A percentile compares a stretch with the other conserved stretches of the same genome.
These are phyloP conservation scores for Thinopyrum elongatum DNA, from an alignment of 176 grass and related monocot species.

Conservation along the genomic window DNA sequence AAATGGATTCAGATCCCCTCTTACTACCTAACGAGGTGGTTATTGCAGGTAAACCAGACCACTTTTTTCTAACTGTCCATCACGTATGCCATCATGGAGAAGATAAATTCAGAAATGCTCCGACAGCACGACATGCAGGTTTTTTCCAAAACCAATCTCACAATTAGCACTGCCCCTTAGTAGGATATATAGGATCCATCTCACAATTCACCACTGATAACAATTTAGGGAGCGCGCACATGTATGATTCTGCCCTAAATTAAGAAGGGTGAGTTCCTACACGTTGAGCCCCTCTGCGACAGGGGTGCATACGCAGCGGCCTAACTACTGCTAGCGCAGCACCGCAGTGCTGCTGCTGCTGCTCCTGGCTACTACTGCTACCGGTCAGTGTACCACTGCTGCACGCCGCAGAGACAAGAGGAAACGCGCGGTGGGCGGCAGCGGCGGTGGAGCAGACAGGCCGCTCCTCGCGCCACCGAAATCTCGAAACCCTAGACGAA, in stretches of 20 bases:
- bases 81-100: background rate
- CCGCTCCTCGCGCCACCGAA: background rate
- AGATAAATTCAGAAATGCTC: background rate
- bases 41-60: background rate
- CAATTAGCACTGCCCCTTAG: background rate
- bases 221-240: background rate
- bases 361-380: background rate
- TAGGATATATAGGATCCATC: background rate
- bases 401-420: background rate
- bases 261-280: background rate
- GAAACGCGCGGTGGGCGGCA: background rate
- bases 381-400: background rate
- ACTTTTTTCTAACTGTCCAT: background rate
- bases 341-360: background rate
- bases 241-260: background rate
- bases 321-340: background rate
- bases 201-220: background rate
- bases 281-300: background rate
- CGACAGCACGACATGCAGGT: background rate
- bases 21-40: background rate
- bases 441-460: background rate
- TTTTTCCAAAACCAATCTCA: background rate
- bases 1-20: background rate
- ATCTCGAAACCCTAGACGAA: conserved; percentile 30
- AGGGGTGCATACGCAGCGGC: background rate